Conservation (phyloP, 768 basidiomycete species). For the Leccinum olivaceopallidum region DNA sequence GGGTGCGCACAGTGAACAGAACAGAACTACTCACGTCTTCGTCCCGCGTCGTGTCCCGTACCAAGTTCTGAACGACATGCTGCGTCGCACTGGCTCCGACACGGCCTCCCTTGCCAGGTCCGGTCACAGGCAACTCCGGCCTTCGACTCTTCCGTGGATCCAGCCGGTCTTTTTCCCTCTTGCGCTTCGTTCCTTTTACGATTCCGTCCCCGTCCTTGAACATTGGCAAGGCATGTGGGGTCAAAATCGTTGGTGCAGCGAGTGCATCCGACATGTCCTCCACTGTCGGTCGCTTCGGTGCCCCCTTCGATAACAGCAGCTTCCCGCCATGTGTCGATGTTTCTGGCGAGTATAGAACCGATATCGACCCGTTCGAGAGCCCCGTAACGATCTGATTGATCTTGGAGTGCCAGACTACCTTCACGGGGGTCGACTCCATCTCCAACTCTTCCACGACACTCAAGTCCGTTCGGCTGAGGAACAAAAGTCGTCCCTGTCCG, state of each 20-base stretch:
- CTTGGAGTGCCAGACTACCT: slow-evolving; percentile 92
- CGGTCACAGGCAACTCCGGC: slow-evolving; percentile 90
- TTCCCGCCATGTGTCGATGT: slow-evolving; percentile 93
- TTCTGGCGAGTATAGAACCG: slow-evolving; percentile 89
- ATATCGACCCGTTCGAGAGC: slow-evolving; percentile 83
- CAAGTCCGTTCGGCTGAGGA: slow-evolving; percentile 70
- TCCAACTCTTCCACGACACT: slow-evolving; percentile 66
- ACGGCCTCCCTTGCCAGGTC: slow-evolving; percentile 90
- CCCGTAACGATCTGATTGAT: slow-evolving; percentile 96
- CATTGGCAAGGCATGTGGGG: slow-evolving; percentile 91
- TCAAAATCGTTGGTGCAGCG: slow-evolving; percentile 84
- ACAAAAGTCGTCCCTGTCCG: slow-evolving; percentile 67
- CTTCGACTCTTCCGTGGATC: slow-evolving; percentile 91
- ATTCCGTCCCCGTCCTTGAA: slow-evolving; percentile 78
- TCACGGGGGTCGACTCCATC: slow-evolving; percentile 81
- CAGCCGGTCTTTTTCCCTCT: slow-evolving; percentile 83
- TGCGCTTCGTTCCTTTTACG: slow-evolving; percentile 78
- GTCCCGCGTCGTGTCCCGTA: slow-evolving; percentile 86
- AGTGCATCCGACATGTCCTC: slow-evolving; percentile 90
- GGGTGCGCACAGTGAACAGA: slow-evolving; percentile 7
- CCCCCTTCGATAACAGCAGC: slow-evolving; percentile 83
- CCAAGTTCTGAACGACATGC: slow-evolving; percentile 93
- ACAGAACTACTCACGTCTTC: slow-evolving; percentile 80
- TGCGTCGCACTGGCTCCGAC: slow-evolving; percentile 97
- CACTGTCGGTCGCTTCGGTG: slow-evolving; percentile 74